Conservation (phyloP, 805 yeast genomes). For the Brettanomyces sp. region DNA sequence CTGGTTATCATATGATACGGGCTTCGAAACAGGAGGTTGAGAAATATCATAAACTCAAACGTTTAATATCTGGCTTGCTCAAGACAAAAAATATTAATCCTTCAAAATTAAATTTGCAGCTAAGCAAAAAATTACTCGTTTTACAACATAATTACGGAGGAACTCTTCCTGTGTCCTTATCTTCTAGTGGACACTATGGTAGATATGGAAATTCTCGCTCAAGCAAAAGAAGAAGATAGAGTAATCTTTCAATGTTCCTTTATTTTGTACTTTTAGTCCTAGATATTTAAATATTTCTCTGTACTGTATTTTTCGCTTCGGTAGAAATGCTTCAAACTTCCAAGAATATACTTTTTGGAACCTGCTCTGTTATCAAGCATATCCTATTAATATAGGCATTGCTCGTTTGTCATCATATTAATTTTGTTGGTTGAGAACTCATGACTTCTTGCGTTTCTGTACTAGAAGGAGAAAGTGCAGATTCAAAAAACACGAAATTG, state of each 20-base stretch:
- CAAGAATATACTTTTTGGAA: no score
- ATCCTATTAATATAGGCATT: not conserved
- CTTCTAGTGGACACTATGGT: slow-evolving; percentile 3
- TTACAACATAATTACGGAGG: slow-evolving; percentile 70
- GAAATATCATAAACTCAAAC: slow-evolving; percentile 33
- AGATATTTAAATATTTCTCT: not conserved
- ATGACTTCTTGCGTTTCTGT: not conserved
- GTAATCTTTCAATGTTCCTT: not conserved
- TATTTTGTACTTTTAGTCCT: not conserved
- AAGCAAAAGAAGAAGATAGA: slow-evolving; percentile 5
- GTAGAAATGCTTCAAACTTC: not conserved
- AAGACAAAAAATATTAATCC: slow-evolving; percentile 22
- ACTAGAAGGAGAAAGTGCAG: not conserved
- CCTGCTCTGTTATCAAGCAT: no score
- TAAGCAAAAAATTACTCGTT: slow-evolving; percentile 47
- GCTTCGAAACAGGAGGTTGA: slow-evolving; percentile 35
- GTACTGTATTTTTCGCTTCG: not conserved
- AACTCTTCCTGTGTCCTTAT: slow-evolving; percentile 54
- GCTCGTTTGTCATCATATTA: not conserved
- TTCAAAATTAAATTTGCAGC: slow-evolving; percentile 25
- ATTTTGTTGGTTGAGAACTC: not conserved
- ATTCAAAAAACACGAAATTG: slow-evolving; percentile 4
- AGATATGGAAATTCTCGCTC: slow-evolving; percentile 4
- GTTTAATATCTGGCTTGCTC: slow-evolving; percentile 34
- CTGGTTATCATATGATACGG: slow-evolving; percentile 18